Evolutionary conservation across 768 basidiomycete species (phyloP).

Genomic region (Leccinum variicolor): DNA sequence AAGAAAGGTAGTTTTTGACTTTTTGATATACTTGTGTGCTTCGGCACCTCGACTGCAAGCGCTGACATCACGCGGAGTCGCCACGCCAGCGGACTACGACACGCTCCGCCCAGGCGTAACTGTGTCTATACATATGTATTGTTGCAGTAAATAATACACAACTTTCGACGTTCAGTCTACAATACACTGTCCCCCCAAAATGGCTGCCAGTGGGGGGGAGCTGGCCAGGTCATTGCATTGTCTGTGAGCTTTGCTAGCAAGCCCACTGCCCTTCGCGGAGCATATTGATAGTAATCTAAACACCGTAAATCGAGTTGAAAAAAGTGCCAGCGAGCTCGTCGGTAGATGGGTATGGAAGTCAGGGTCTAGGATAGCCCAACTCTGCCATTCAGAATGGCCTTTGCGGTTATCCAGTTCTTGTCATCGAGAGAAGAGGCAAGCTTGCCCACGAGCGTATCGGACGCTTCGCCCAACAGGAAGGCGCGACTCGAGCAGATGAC

Average conservation of each 20-base stretch:
- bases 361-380: background rate
- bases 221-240: background rate
- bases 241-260: background rate
- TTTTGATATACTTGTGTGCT: too few species aligned
- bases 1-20: too few species aligned
- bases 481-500: slow-evolving; percentile 56
- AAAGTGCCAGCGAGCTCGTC: slow-evolving; percentile 4
- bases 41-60: too few species aligned
- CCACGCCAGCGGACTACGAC: too few species aligned
- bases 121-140: too few species aligned
- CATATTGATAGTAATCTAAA: background rate
- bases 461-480: slow-evolving; percentile 20
- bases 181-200: too few species aligned
- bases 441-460: slow-evolving; percentile 23
- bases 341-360: background rate
- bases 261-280: background rate
- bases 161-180: too few species aligned
- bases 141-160: too few species aligned
- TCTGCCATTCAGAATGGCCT: background rate
- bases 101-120: too few species aligned
- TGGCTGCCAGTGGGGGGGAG: background rate
- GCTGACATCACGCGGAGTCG: too few species aligned
- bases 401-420: slow-evolving; percentile 14
- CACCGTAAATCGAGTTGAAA: background rate
- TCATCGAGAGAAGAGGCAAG: slow-evolving; percentile 14